Evolutionary conservation across 305 asterid species (phyloP).

Genomic region (Rubia occidens): DNA sequence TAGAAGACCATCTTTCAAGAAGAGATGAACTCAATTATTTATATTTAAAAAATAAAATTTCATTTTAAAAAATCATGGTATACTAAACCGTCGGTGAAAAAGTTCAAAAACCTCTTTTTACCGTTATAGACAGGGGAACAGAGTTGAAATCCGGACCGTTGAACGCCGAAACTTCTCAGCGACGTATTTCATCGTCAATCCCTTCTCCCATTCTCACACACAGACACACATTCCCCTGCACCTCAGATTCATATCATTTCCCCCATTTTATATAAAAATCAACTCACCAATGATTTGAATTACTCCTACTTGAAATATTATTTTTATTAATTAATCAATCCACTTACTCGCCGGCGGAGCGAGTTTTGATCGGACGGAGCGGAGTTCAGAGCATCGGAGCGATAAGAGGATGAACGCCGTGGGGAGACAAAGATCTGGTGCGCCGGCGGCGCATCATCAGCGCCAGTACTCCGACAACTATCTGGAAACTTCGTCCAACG

Average conservation of each 20-base stretch:
- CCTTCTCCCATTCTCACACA: conserved; percentile 18
- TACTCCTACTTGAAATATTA: neutral
- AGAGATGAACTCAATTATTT: too few relatives aligned
- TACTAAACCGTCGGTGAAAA: neutral
- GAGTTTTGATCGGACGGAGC: conserved; percentile 15
- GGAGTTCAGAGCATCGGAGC: neutral
- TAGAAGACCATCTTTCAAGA: too few relatives aligned
- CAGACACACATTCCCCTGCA: conserved; percentile 25
- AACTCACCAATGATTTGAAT: neutral
- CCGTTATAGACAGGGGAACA: conserved; percentile 11
- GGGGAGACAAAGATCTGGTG: conserved; percentile 88
- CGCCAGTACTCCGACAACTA: conserved; percentile 83
- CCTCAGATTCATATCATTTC: conserved; percentile 10
- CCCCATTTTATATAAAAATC: neutral
- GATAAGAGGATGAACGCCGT: conserved; percentile 63
- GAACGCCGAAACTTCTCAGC: conserved; percentile 30
- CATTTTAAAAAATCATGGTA: neutral
- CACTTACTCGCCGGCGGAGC: conserved; percentile 1
- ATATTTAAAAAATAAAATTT: too few relatives aligned
- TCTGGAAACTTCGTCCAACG: conserved; percentile 64
- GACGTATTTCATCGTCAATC: conserved; percentile 22
- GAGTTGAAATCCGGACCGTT: conserved; percentile 42
- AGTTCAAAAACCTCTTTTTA: conserved; percentile 3
- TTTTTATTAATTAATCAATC: neutral
- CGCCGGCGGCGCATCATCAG: conserved; percentile 71